Base-by-base conservation (phyloP, 345 rosid species). In the Salix dunnii region DNA sequence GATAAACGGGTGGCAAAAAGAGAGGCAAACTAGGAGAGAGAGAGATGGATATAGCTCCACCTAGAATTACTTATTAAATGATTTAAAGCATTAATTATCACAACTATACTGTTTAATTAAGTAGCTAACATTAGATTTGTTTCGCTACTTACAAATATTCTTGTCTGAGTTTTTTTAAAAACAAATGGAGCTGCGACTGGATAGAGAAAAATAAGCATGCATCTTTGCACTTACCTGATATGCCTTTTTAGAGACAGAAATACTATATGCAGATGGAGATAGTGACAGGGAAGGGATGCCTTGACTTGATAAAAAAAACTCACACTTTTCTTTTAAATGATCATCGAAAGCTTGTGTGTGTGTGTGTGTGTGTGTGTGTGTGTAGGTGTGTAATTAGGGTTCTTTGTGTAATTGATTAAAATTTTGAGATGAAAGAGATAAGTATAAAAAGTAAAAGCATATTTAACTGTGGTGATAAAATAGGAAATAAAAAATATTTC, bases 1-100 rank as follows among this genome's bases (percentile, higher is more conserved):
- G 55, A 74, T 76, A 84, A 77, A 80, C 80, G 28, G 63, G 28
- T 58, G 87, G 87, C 85, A 84, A 63, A 73, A 71, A 68, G 36
- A 35, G 84, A 85, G 86, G 20, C 10, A 82, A 67, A 72, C 53
- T 67, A 80, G 88, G 87, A 65, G 86, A 82, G 85, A 84, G 16
- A 80, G 80, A 70, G 28, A 72, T 64, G 85, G 87, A 77, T 79
- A 58, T 55, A 73, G 64, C 81, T 66, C 80, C 86, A 82, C 74
- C 76, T 74, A 17, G 33, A 42, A 18, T 64, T 33, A 20, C 35
- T 28, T 42, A 25, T 23, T 58, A 12, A 55, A n/a, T 58, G 58
- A 36, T 77, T n/a, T 49, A 11, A 61, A 33, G 4, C 48, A 14
- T 16, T 68, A 40, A 12, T 68, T 46, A 10, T 6, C 20, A 55